Evolutionary conservation across 331 rosid genomes (phyloP).

Genomic region (Pyrus hybrid): DNA sequence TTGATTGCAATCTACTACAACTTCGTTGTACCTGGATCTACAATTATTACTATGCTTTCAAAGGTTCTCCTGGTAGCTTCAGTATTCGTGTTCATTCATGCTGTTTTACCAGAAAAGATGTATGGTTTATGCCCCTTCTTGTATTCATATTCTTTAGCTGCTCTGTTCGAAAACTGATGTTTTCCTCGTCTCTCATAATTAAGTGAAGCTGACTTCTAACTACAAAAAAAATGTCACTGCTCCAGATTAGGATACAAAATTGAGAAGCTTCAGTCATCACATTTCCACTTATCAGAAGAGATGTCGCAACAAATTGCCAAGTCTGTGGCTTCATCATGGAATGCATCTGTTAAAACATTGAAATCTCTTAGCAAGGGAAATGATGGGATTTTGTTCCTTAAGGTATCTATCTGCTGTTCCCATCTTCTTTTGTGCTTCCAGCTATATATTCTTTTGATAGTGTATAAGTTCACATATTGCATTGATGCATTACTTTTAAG

Average conservation of each 20-base stretch:
- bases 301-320: slow-evolving; percentile 44
- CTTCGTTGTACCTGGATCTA: slow-evolving; percentile 66
- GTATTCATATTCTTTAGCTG: background rate
- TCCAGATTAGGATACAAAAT: slow-evolving; percentile 70
- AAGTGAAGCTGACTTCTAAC: slow-evolving; percentile 8
- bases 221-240: slow-evolving; percentile 12
- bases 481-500: background rate
- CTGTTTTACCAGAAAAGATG: slow-evolving; percentile 71
- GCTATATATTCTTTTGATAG: background rate
- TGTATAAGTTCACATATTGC: background rate
- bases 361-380: slow-evolving; percentile 67
- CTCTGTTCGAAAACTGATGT: background rate
- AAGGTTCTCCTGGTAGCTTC: slow-evolving; percentile 50
- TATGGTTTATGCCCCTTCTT: slow-evolving; percentile 25
- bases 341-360: slow-evolving; percentile 44
- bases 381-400: slow-evolving; percentile 50
- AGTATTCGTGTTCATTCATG: slow-evolving; percentile 49
- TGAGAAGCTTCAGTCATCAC: slow-evolving; percentile 62
- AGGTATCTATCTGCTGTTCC: slow-evolving; percentile 34
- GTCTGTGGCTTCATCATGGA: slow-evolving; percentile 63
- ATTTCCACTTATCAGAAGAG: slow-evolving; percentile 74
- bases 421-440: background rate
- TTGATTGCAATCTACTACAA: slow-evolving; percentile 65
- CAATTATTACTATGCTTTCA: slow-evolving; percentile 58
- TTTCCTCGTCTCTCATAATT: background rate